A percentile compares a stretch with the other conserved stretches of the same genome.
These are phyloP conservation scores for Didymella pomorum DNA, from an alignment of 2,329 filamentous ascomycete genomes.

Conservation along the genomic window DNA sequence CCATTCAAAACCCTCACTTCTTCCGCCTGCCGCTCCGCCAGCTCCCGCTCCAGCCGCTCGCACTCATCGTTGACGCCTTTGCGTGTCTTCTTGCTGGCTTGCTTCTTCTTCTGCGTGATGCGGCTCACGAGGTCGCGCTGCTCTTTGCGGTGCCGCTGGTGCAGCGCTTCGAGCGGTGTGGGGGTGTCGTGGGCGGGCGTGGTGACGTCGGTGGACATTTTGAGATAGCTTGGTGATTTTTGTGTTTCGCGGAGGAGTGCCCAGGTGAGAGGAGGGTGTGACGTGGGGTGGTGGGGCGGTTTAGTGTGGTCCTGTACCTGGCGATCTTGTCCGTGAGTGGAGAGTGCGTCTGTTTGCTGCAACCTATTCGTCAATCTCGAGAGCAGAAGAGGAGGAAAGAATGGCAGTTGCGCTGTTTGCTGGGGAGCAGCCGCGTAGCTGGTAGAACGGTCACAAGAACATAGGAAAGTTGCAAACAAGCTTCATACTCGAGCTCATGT, in stretches of 20 bases:
- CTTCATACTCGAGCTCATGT: neutral
- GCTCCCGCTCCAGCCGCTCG: conserved; percentile 63
- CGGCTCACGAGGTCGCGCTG: conserved; percentile 83
- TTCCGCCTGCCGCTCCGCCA: conserved; percentile 62
- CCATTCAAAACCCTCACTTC: conserved; percentile 58
- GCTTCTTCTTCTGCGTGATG: conserved; percentile 95
- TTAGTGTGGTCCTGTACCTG: neutral
- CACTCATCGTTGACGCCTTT: conserved; percentile 69
- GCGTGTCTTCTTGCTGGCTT: conserved; percentile 82
- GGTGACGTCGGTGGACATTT: conserved; percentile 12
- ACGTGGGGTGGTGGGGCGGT: conserved; percentile 1
- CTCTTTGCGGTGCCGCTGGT: conserved; percentile 85
- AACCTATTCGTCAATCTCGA: no score
- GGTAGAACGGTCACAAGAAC: neutral
- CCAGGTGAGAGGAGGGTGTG: neutral
- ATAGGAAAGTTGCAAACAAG: neutral
- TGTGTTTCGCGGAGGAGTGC: neutral
- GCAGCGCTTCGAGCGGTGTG: conserved; percentile 73
- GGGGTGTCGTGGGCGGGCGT: conserved; percentile 24
- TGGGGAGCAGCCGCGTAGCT: no score
- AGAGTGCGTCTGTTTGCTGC: no score
- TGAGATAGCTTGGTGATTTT: conserved; percentile 9
- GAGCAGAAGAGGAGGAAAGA: no score
- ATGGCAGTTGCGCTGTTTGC: no score
- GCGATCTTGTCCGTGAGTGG: no score